Evolutionary conservation across 1,139 yeast genomes (phyloP).

Genomic region (Taphrina flavorubra): DNA sequence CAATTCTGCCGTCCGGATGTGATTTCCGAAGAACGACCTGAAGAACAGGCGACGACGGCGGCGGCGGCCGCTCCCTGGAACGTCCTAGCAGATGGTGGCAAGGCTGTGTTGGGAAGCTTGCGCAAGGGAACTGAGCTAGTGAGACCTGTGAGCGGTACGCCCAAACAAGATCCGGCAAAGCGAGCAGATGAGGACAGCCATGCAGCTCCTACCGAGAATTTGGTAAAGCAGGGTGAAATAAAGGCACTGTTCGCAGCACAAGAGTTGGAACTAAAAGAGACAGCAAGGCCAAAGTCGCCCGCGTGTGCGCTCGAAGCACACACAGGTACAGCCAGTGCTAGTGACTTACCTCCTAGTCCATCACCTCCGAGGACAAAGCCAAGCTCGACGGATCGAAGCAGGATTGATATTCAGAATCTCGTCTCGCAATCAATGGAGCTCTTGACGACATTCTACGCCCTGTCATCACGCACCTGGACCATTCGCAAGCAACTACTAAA

Average conservation of each 20-base stretch:
- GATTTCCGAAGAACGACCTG: not conserved
- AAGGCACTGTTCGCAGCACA: slow-evolving; percentile 10
- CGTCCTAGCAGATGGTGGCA: not conserved
- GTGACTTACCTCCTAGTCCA: not conserved
- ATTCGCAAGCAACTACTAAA: slow-evolving; percentile 35
- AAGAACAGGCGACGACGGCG: too few relatives aligned
- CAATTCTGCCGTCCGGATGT: slow-evolving; percentile 30
- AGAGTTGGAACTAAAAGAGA: not conserved
- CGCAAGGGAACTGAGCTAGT: slow-evolving; percentile 11
- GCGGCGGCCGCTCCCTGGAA: not conserved
- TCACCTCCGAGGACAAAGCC: not conserved
- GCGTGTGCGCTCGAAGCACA: not conserved
- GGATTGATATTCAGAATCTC: slow-evolving; percentile 25
- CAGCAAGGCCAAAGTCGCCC: not conserved
- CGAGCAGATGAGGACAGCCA: not conserved
- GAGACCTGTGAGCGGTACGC: not conserved
- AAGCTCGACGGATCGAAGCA: not conserved
- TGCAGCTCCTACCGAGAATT: not conserved
- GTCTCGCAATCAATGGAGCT: slow-evolving; percentile 37
- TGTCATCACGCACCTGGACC: slow-evolving; percentile 30
- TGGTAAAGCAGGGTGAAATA: slow-evolving; percentile 4
- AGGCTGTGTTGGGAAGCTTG: slow-evolving; percentile 9
- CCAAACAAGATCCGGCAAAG: slow-evolving; percentile 11
- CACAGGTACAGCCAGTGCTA: not conserved
- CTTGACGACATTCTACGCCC: slow-evolving; percentile 20